Conservation (phyloP, 2,329 filamentous ascomycete species). For the Malbranchea zuffiana region DNA sequence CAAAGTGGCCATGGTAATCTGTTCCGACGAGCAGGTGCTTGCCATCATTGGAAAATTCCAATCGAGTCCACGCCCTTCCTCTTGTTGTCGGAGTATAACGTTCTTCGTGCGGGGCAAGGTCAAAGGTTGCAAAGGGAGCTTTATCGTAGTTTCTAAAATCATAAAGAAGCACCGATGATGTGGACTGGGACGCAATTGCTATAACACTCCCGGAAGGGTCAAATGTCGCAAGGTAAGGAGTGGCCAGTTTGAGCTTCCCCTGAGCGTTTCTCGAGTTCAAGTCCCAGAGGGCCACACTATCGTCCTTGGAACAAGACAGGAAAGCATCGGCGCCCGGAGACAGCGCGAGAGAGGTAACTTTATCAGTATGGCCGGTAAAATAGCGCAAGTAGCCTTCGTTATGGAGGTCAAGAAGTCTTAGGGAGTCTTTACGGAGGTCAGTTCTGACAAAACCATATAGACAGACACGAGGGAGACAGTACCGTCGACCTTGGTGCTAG, state of each 20-base stretch:
- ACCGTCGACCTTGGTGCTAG: conserved; percentile 90
- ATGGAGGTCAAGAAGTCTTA: conserved; percentile 75
- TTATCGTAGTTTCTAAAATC: conserved; percentile 91
- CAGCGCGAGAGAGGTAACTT: conserved; percentile 72
- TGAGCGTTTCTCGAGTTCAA: conserved; percentile 67
- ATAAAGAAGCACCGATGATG: conserved; percentile 75
- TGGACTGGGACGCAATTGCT: conserved; percentile 71
- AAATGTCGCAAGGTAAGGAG: conserved; percentile 74
- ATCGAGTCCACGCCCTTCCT: conserved; percentile 60
- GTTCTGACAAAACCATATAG: conserved; percentile 11
- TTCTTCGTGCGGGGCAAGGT: conserved; percentile 53
- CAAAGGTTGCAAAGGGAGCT: conserved; percentile 75
- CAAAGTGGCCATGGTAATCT: conserved; percentile 71
- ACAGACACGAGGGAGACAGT: conserved; percentile 15
- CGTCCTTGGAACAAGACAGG: conserved; percentile 80
- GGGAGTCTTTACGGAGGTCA: conserved; percentile 54
- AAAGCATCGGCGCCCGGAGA: conserved; percentile 84
- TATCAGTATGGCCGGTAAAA: conserved; percentile 77
- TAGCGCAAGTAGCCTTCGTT: conserved; percentile 96
- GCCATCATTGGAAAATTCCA: conserved; percentile 95
- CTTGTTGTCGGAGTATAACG: conserved; percentile 40
- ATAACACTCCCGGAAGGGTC: conserved; percentile 89
- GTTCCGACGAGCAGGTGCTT: conserved; percentile 78
- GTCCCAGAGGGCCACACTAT: conserved; percentile 87
- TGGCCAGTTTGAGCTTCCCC: conserved; percentile 68